phyloP scores from a whole-genome alignment of 176 grass and related monocot genomes.

The Dactylis glomerata region DNA sequence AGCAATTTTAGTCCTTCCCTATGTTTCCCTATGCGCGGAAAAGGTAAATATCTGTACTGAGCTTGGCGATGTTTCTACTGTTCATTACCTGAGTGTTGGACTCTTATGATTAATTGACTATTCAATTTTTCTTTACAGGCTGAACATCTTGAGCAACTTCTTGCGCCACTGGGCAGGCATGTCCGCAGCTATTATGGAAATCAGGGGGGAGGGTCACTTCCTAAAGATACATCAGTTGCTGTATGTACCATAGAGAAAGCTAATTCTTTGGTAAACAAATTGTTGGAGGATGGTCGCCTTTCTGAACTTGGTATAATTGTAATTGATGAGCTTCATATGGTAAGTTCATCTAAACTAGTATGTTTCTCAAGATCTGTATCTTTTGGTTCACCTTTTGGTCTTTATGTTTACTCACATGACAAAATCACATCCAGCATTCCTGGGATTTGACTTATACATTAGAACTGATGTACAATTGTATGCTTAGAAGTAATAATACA shows the following conservation, averaged over 20 bases:
- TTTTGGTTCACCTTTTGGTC: conserved; percentile 14
- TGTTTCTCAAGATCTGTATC: conserved; percentile 1
- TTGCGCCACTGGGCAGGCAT: conserved; percentile 91
- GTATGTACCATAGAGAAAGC: conserved; percentile 99
- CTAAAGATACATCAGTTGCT: conserved; percentile 95
- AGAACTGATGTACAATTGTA: not conserved
- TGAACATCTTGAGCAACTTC: conserved; percentile 91
- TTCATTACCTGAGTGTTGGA: not conserved
- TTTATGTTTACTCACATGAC: conserved; percentile 5
- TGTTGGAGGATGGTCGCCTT: conserved; percentile 88
- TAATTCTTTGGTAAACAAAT: conserved; percentile 86
- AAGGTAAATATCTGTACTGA: conserved; percentile 54
- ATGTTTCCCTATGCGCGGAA: conserved; percentile 92
- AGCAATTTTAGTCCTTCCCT: conserved; percentile 93
- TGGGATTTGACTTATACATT: conserved; percentile 1
- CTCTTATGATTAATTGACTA: conserved; percentile 39
- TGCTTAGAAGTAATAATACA: not conserved
- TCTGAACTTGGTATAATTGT: conserved; percentile 99
- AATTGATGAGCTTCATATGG: conserved; percentile 99
- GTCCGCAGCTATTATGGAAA: conserved; percentile 89
- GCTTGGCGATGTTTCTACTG: not conserved
- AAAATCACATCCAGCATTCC: not conserved
- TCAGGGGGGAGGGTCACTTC: conserved; percentile 79
- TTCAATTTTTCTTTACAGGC: conserved; percentile 50
- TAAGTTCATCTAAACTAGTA: conserved; percentile 37